phyloP scores from a whole-genome alignment of 2,329 filamentous ascomycete genomes.

The Cryoendolithus antarcticus region DNA sequence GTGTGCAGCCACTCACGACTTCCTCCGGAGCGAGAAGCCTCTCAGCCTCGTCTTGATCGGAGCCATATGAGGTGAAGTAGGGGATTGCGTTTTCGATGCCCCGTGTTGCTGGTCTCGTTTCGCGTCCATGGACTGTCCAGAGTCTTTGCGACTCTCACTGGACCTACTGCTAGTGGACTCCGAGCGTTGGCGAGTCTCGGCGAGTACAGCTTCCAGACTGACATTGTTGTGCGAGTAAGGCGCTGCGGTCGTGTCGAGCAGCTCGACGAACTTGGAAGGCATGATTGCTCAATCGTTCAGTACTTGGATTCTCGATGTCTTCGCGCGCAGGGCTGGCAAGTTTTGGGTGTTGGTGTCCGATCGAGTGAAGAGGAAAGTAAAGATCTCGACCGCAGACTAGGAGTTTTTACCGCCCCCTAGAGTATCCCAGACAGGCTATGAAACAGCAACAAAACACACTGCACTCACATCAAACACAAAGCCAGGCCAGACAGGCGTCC shows the following conservation, averaged over 20 bases:
- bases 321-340: too few species aligned
- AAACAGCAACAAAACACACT: too few species aligned
- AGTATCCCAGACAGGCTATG: too few species aligned
- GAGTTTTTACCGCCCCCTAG: too few species aligned
- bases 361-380: too few species aligned
- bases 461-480: too few species aligned
- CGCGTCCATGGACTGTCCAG: constrained; percentile 2
- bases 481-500: too few species aligned
- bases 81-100: constrained; percentile 1
- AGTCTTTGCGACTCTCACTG: constrained; percentile 9
- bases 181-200: constrained; percentile 19
- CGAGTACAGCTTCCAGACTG: constrained; percentile 23
- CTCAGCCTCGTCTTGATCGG: constrained; percentile 7
- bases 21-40: constrained; percentile 6
- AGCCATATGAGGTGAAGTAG: constrained; percentile 1
- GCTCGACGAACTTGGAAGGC: constrained; percentile 25
- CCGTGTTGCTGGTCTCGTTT: neutral
- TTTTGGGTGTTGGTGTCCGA: too few species aligned
- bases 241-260: constrained; percentile 19
- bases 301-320: too few species aligned
- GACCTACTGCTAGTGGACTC: constrained; percentile 15
- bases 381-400: too few species aligned
- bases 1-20: constrained; percentile 1
- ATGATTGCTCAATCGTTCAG: too few species aligned
- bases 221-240: constrained; percentile 23